Conservation (phyloP, 768 basidiomycete species). For the Exidia glandulosa region DNA sequence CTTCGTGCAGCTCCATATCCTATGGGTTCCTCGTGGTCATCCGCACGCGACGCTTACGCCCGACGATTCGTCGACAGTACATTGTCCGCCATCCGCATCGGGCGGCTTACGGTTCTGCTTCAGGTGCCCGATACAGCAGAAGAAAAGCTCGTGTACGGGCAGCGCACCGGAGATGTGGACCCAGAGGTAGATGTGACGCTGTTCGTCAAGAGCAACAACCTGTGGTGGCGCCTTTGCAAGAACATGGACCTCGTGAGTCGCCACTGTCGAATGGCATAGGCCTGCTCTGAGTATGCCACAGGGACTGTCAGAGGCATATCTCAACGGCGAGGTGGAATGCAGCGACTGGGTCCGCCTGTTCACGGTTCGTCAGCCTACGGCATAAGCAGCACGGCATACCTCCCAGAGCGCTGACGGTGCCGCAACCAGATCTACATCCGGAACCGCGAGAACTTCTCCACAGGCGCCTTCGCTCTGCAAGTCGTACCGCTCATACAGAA, state of each 20-base stretch:
- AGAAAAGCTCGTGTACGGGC: background rate
- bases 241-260: background rate
- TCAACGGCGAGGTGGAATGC: conserved; percentile 66
- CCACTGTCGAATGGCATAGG: too few species aligned
- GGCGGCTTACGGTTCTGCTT: background rate
- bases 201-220: background rate
- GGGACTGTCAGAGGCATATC: conserved; percentile 46
- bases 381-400: background rate
- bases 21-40: too few species aligned
- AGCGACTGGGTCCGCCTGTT: conserved; percentile 53
- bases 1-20: too few species aligned
- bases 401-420: background rate
- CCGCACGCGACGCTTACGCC: background rate
- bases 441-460: conserved; percentile 39
- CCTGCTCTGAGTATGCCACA: background rate
- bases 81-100: background rate
- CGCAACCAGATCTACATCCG: conserved; percentile 47
- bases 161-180: background rate
- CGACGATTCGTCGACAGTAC: background rate
- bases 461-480: conserved; percentile 40
- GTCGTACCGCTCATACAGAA: conserved; percentile 42
- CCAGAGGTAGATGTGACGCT: background rate
- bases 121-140: background rate
- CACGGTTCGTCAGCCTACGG: conserved; percentile 28
- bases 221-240: background rate